Base-by-base conservation (phyloP, 2,329 filamentous ascomycete genomes). In the Sclerotinia sclerotiorum region DNA sequence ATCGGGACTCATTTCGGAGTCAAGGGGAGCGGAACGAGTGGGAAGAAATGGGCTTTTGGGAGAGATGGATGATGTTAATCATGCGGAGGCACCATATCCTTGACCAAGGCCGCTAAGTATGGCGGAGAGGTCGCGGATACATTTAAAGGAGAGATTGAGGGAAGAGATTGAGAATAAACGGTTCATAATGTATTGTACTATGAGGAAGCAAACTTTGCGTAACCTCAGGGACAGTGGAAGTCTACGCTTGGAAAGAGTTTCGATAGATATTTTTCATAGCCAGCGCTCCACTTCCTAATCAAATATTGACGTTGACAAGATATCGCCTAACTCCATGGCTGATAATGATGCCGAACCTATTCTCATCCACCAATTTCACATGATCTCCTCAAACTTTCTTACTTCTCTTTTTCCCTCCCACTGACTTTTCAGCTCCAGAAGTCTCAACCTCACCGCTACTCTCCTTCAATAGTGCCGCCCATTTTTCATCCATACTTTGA, bases 401-500 rank as follows among this genome's bases (percentile, higher is more conserved):
- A 15, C 69, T 69, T 68, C 74, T 73, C 69, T 73, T 76, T 71
- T 75, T 75, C 42, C 65, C 69, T 19, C 58, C 61, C 57, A 69
- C 72, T 54, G 56, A 63, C 4, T 71, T 70, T 35, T 70, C 58
- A 39, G 68, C 61, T 1, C 54, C 64, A 24, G 67, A 61, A 55
- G 64, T 71, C 58, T 60, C 65, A 19, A 52, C 69, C 49, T 51
- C 72, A 17, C 64, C 64, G 46, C 46, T 57, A 67, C 76, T 76
- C 72, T 77, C 75, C 46, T 74, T 76, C 63, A 77, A 71, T 24
- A 76, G 64, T 68, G 72, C 74, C 13, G 72, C 73, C 75, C 72
- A 76, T 68, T 76, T 76, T 17, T 74, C 75, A 68, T 75, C 75
- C 74, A 75, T 77, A 69, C 62, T 73, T 60, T 69, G 67, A 39